A percentile compares a stretch with the other conserved stretches of the same genome.
phyloP scores from a whole-genome alignment of 805 yeast genomes.

The Zygosaccharomyces siamensis region DNA sequence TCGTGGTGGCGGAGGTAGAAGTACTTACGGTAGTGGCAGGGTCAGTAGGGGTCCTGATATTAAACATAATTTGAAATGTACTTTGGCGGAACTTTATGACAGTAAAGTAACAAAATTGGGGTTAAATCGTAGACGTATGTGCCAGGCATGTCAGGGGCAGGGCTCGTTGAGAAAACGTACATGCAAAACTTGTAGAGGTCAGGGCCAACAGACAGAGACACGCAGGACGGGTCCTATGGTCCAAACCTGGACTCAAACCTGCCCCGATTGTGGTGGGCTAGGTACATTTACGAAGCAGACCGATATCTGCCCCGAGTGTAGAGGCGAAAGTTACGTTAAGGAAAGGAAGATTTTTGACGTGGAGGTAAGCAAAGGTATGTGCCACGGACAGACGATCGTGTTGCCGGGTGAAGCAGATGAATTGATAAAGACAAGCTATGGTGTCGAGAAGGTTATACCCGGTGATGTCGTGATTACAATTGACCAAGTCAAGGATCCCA shows the following conservation, averaged over 20 bases:
- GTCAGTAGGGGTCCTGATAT: conserved; percentile 46
- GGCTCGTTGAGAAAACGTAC: conserved; percentile 40
- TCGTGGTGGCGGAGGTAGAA: neutral
- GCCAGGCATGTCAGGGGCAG: conserved; percentile 47
- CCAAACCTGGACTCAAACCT: conserved; percentile 42
- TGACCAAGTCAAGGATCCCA: conserved; percentile 31
- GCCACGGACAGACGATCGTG: conserved; percentile 47
- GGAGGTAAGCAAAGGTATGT: conserved; percentile 52
- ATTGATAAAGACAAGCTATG: conserved; percentile 38
- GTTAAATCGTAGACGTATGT: conserved; percentile 46
- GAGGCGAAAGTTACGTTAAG: conserved; percentile 43
- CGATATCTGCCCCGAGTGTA: conserved; percentile 40
- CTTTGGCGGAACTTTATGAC: conserved; percentile 50
- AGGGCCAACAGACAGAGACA: conserved; percentile 40
- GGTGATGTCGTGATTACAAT: conserved; percentile 64
- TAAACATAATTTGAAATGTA: conserved; percentile 48
- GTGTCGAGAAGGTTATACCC: conserved; percentile 41
- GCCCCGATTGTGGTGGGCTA: conserved; percentile 42
- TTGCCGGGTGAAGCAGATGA: conserved; percentile 64
- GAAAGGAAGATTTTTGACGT: conserved; percentile 49
- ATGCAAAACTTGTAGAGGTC: conserved; percentile 42
- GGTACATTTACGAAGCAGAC: conserved; percentile 35
- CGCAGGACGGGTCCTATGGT: conserved; percentile 43
- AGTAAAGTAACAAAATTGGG: conserved; percentile 56
- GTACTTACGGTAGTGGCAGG: neutral